phyloP scores from a whole-genome alignment of 192 early-diverging fungal species.

The Coemansia nantahalensis region DNA sequence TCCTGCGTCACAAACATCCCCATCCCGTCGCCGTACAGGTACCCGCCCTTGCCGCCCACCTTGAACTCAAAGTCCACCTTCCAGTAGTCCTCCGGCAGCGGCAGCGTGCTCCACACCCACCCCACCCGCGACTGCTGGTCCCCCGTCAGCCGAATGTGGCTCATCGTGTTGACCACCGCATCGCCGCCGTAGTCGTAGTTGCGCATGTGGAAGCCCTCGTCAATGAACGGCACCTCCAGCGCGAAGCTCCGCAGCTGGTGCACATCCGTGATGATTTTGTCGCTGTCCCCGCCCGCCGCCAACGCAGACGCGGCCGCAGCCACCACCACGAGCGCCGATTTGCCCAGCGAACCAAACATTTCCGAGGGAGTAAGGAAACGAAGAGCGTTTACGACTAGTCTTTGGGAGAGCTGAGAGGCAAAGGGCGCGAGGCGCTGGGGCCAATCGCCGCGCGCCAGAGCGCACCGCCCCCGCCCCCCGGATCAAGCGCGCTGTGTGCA shows the following conservation, averaged over 20 bases:
- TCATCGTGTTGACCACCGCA: slow-evolving; percentile 83
- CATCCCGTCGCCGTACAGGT: slow-evolving; percentile 93
- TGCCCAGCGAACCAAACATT: slow-evolving; percentile 41
- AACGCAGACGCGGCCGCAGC: not conserved
- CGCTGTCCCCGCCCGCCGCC: slow-evolving; percentile 8
- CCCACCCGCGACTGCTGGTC: slow-evolving; percentile 79
- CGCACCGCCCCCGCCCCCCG: slow-evolving; percentile 23
- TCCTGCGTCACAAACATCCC: slow-evolving; percentile 92
- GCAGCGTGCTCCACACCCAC: slow-evolving; percentile 67
- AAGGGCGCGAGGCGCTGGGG: not conserved
- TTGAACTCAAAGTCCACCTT: slow-evolving; percentile 93
- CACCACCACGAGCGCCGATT: slow-evolving; percentile 25
- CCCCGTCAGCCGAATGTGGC: slow-evolving; percentile 80
- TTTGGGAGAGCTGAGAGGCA: not conserved
- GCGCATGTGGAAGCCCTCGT: slow-evolving; percentile 75
- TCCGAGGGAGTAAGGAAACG: not conserved
- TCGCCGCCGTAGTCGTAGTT: slow-evolving; percentile 97
- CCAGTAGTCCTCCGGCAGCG: slow-evolving; percentile 48
- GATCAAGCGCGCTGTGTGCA: slow-evolving; percentile 60
- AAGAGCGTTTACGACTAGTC: not conserved
- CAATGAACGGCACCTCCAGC: slow-evolving; percentile 49
- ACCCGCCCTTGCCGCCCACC: slow-evolving; percentile 69
- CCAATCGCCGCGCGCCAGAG: not conserved
- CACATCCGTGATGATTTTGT: slow-evolving; percentile 36
- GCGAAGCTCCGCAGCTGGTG: slow-evolving; percentile 31